These are phyloP conservation scores for Malus asiatica DNA, from an alignment of 306 rosid species.

Conservation along the genomic window DNA sequence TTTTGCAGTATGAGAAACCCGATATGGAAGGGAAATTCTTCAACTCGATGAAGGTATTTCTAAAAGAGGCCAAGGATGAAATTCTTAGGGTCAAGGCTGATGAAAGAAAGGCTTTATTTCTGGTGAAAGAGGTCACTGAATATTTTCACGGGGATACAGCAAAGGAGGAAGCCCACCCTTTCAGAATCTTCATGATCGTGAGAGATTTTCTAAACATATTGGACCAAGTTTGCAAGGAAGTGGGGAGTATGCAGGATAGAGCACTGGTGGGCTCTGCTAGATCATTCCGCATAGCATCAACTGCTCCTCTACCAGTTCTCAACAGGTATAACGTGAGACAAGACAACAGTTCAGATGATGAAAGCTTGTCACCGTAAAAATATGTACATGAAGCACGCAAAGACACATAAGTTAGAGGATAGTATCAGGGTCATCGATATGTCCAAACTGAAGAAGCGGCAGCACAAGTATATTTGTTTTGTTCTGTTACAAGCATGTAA, in stretches of 20 bases:
- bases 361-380: slow-evolving; percentile 68
- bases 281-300: slow-evolving; percentile 73
- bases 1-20: slow-evolving; percentile 63
- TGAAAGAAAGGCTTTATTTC: slow-evolving; percentile 63
- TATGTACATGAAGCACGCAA: slow-evolving; percentile 29
- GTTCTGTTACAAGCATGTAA: slow-evolving; percentile 17
- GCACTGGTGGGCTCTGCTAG: slow-evolving; percentile 72
- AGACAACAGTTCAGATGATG: slow-evolving; percentile 82
- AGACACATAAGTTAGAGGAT: slow-evolving; percentile 19
- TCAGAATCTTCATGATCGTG: slow-evolving; percentile 91
- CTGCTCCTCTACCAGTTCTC: slow-evolving; percentile 80
- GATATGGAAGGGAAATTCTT: slow-evolving; percentile 67
- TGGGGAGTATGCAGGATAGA: slow-evolving; percentile 80
- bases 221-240: slow-evolving; percentile 97
- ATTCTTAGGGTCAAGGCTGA: slow-evolving; percentile 58
- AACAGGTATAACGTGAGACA: slow-evolving; percentile 64
- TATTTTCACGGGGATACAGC: slow-evolving; percentile 85
- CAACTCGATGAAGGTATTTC: slow-evolving; percentile 60
- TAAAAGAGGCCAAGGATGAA: slow-evolving; percentile 77
- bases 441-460: background rate
- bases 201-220: slow-evolving; percentile 71
- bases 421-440: slow-evolving; percentile 13
- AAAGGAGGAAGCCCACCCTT: slow-evolving; percentile 94
- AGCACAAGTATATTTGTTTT: background rate
- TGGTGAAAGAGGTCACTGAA: slow-evolving; percentile 85